Conservation (phyloP, 2,329 filamentous ascomycete species). For the Acrocalymma vagum region DNA sequence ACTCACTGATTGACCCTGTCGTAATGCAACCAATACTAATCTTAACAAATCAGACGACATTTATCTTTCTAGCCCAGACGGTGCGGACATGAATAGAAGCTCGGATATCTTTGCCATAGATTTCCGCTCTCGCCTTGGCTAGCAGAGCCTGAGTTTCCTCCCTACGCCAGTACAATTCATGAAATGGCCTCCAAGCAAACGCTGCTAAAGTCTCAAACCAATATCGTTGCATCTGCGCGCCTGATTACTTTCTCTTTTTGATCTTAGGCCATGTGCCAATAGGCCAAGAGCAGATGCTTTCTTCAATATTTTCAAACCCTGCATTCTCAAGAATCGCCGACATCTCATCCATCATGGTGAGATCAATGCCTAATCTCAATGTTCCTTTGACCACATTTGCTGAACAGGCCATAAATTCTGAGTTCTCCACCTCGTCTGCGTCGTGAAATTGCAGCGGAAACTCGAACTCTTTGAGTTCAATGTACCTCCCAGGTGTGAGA, state of each 20-base stretch:
- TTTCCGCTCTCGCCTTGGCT: constrained; percentile 5
- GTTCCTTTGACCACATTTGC: no score
- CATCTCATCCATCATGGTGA: no score
- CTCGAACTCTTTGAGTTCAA: no score
- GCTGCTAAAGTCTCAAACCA: constrained; percentile 8
- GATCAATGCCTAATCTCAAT: no score
- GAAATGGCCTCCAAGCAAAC: constrained; percentile 8
- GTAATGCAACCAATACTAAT: background rate
- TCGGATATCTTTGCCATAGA: constrained; percentile 4
- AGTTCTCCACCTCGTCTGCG: no score
- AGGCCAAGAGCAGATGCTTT: constrained; percentile 1
- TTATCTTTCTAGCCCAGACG: constrained; percentile 7
- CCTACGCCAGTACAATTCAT: constrained; percentile 4
- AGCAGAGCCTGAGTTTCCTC: constrained; percentile 8
- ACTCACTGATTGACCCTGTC: background rate
- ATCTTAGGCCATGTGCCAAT: constrained; percentile 6
- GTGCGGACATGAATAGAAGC: constrained; percentile 6
- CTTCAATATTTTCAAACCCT: constrained; percentile 4
- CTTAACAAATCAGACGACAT: background rate
- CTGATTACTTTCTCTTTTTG: constrained; percentile 3
- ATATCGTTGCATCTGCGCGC: constrained; percentile 1
- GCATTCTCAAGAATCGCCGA: no score
- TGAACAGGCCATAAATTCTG: no score
- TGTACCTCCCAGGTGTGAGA: no score
- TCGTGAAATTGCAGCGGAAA: no score